A percentile compares a stretch with the other conserved stretches of the same genome.
phyloP scores from a whole-genome alignment of 2,329 filamentous ascomycete species.

The Magnaporthiopsis poae region DNA sequence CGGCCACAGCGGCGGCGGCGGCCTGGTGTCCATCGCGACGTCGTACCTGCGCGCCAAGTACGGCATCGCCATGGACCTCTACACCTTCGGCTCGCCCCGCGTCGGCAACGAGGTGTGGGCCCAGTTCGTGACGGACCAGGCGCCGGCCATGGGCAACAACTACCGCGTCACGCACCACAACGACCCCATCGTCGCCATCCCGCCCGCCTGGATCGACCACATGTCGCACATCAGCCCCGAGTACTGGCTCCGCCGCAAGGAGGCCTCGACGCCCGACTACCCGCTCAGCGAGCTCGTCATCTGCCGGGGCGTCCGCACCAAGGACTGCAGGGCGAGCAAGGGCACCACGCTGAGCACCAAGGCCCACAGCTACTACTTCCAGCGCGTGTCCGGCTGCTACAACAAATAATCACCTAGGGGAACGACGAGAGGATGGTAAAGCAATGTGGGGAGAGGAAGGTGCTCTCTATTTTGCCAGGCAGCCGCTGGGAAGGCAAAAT shows the following conservation, averaged over 20 bases:
- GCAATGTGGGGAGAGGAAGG: too few species aligned
- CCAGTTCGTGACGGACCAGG: constrained; percentile 42
- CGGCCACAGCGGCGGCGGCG: constrained; percentile 60
- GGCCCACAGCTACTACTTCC: constrained; percentile 42
- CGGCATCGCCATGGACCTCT: constrained; percentile 43
- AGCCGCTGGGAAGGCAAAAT: background rate
- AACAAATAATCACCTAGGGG: background rate
- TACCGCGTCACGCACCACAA: constrained; percentile 57
- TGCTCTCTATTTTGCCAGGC: too few species aligned
- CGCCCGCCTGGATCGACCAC: constrained; percentile 50
- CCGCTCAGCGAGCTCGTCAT: constrained; percentile 30
- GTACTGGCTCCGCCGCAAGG: constrained; percentile 47
- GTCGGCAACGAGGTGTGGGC: constrained; percentile 49
- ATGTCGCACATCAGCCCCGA: constrained; percentile 59
- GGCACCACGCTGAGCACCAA: constrained; percentile 30
- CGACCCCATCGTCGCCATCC: constrained; percentile 60
- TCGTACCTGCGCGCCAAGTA: constrained; percentile 39
- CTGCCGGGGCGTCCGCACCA: constrained; percentile 39
- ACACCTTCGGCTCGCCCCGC: constrained; percentile 59
- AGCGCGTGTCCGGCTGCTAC: constrained; percentile 30
- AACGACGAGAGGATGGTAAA: too few species aligned
- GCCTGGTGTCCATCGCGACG: constrained; percentile 50
- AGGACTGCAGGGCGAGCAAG: constrained; percentile 37
- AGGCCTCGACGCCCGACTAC: constrained; percentile 26
- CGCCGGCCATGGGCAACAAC: constrained; percentile 30